phyloP scores from a whole-genome alignment of 805 yeast species.

The Sugiyamaella boreocaroliniensis region DNA sequence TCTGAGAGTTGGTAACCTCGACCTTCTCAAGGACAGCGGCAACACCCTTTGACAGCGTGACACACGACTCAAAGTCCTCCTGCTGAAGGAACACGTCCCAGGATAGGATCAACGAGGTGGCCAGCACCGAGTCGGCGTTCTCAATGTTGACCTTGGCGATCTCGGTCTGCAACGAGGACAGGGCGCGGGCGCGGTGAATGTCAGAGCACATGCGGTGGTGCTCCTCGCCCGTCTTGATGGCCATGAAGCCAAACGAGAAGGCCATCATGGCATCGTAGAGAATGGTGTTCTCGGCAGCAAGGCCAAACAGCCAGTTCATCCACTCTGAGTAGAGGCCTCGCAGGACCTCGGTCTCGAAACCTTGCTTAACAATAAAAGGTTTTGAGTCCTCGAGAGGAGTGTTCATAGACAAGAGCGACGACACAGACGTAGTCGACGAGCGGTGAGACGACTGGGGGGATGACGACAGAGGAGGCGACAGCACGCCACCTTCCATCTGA shows the following conservation, averaged over 20 bases:
- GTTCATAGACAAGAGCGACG: conserved; percentile 1
- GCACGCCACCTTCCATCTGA: conserved; percentile 1
- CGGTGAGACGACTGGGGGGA: conserved; percentile 4
- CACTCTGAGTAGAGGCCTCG: conserved; percentile 22
- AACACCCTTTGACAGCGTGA: conserved; percentile 24
- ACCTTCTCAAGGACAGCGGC: conserved; percentile 24
- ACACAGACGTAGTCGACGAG: conserved; percentile 5
- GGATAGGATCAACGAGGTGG: conserved; percentile 23
- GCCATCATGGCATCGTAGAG: conserved; percentile 26
- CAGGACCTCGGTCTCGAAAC: conserved; percentile 25
- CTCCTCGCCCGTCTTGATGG: conserved; percentile 16
- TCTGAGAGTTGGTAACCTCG: conserved; percentile 16
- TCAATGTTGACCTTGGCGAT: conserved; percentile 13
- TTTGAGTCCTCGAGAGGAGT: conserved; percentile 3
- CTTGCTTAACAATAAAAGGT: conserved; percentile 20
- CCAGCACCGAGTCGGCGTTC: conserved; percentile 20
- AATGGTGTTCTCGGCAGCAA: conserved; percentile 19
- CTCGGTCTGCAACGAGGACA: conserved; percentile 19
- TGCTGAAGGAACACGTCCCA: conserved; percentile 28
- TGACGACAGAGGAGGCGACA: not conserved
- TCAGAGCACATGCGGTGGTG: conserved; percentile 14
- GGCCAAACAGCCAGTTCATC: conserved; percentile 18
- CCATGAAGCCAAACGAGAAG: conserved; percentile 22
- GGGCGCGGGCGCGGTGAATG: conserved; percentile 22
- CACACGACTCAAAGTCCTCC: conserved; percentile 21